Base-by-base conservation (phyloP, 305 asterid species). In the Fraxinus baroniana region DNA sequence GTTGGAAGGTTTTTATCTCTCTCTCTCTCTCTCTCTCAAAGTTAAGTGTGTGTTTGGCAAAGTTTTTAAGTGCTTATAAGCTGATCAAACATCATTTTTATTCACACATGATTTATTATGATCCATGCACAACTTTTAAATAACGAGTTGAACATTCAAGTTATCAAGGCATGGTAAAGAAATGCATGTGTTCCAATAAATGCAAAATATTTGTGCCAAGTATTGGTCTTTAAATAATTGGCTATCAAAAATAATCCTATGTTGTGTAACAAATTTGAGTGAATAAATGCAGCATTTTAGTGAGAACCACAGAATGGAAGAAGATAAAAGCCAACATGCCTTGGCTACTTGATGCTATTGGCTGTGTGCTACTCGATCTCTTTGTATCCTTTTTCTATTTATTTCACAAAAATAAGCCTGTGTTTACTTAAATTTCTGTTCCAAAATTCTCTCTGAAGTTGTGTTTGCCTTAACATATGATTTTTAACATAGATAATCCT, bases 321-420 rank as follows among this genome's bases (percentile, higher is more conserved):
- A 80, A 37, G 82, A 83, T 87, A 49, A 78, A 86, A 64, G 84
- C 89, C 26, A 89, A 89, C 86, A 78, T 87, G 86, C 89, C 92
- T 3, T 89, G 92, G 92, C 80, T 89, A 83, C 86, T 89, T 15
- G 92, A 89, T 79, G 92, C 92, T 20, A 22, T 76, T 3, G 92
- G 85, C 7, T 89, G 92, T 71, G 89, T 89, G 44, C 79, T 41
- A 24, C 88, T 89, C 22, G 92, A 89, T 85, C 82, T 85, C 75
- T 82, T 86, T 33, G 92, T 89, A 89, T 89, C 90, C 90, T 87
- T 83, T 75, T 35, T 32, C 26, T 71, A 8, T 2, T 26, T 66
- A 3, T 57, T n/a, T 6, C 22, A n/a, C 28, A 7, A 32, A n/a
- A 46, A 46, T 46, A 13, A 46, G n/a, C 57, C 4, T 1, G 17